These are phyloP conservation scores for Hypomontagnella monticulosa DNA, from an alignment of 495 filamentous ascomycete species.

Conservation along the genomic window DNA sequence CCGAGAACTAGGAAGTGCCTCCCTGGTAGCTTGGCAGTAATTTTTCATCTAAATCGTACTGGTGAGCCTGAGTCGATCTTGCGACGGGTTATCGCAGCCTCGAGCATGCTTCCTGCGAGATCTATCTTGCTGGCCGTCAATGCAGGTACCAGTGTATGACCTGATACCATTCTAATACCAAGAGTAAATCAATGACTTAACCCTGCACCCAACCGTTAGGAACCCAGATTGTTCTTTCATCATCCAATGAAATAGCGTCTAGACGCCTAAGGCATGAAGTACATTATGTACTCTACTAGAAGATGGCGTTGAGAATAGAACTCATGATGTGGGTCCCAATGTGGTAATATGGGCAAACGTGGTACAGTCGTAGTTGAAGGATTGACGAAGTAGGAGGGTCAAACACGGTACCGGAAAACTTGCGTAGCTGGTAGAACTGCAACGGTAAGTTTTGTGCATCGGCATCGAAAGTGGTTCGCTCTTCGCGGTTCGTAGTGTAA, in stretches of 20 bases:
- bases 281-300: too few relatives aligned
- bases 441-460: slow-evolving; percentile 13
- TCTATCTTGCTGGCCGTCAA: slow-evolving; percentile 29
- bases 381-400: slow-evolving; percentile 17
- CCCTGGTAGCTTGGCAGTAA: not conserved
- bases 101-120: slow-evolving; percentile 33
- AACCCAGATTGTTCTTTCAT: slow-evolving; percentile 21
- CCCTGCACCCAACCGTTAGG: slow-evolving; percentile 31
- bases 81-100: slow-evolving; percentile 29
- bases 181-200: slow-evolving; percentile 25
- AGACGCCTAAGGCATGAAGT: not conserved
- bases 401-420: slow-evolving; percentile 19
- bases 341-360: slow-evolving; percentile 19
- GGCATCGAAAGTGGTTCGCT: slow-evolving; percentile 16
- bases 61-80: slow-evolving; percentile 7
- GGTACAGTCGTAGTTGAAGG: slow-evolving; percentile 26
- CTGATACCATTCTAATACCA: slow-evolving; percentile 17
- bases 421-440: slow-evolving; percentile 16
- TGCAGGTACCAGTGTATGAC: slow-evolving; percentile 38
- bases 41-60: not conserved
- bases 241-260: slow-evolving; percentile 32
- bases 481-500: not conserved
- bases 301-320: too few relatives aligned
- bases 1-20: too few relatives aligned
- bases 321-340: too few relatives aligned